Percentiles rank a stretch among this genome's conserved stretches.
Conservation (phyloP, 495 filamentous ascomycete species). For the Aspergillus incahuasiensis region DNA sequence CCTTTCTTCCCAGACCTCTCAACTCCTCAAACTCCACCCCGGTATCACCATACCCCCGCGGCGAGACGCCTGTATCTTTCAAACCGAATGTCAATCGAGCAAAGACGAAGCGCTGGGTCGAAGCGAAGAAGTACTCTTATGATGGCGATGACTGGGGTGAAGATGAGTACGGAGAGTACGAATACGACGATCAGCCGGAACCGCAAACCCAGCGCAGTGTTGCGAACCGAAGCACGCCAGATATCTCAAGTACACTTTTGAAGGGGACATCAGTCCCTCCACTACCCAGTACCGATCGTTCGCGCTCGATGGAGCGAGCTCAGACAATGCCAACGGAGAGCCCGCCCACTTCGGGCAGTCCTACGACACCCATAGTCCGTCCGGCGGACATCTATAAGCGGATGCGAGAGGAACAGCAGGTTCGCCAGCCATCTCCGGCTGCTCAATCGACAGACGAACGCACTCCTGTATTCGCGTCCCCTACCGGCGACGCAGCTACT, state of each 20-base stretch:
- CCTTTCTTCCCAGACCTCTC: slow-evolving; percentile 11
- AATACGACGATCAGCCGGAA: slow-evolving; percentile 54
- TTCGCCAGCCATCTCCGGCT: slow-evolving; percentile 42
- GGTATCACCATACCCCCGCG: slow-evolving; percentile 26
- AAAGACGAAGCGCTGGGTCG: slow-evolving; percentile 93
- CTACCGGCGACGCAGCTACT: neutral
- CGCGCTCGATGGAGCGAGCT: slow-evolving; percentile 35
- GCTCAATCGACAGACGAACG: slow-evolving; percentile 1
- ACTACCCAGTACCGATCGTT: slow-evolving; percentile 28
- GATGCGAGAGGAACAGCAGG: slow-evolving; percentile 61
- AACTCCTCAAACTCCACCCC: slow-evolving; percentile 23
- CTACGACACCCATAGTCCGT: slow-evolving; percentile 54
- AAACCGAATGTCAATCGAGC: slow-evolving; percentile 81
- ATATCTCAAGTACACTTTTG: slow-evolving; percentile 9
- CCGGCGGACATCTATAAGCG: slow-evolving; percentile 78
- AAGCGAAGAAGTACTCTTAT: slow-evolving; percentile 82
- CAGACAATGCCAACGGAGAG: slow-evolving; percentile 30
- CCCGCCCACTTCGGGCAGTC: slow-evolving; percentile 16
- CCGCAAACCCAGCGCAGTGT: slow-evolving; percentile 40
- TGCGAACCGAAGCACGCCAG: slow-evolving; percentile 32
- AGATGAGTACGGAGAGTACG: slow-evolving; percentile 76
- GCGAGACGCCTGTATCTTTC: slow-evolving; percentile 51
- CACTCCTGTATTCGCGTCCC: neutral
- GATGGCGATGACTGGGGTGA: slow-evolving; percentile 94
- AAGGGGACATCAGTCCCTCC: slow-evolving; percentile 19